Conservation (phyloP, 805 yeast genomes). For the Spathaspora gorwiae region DNA sequence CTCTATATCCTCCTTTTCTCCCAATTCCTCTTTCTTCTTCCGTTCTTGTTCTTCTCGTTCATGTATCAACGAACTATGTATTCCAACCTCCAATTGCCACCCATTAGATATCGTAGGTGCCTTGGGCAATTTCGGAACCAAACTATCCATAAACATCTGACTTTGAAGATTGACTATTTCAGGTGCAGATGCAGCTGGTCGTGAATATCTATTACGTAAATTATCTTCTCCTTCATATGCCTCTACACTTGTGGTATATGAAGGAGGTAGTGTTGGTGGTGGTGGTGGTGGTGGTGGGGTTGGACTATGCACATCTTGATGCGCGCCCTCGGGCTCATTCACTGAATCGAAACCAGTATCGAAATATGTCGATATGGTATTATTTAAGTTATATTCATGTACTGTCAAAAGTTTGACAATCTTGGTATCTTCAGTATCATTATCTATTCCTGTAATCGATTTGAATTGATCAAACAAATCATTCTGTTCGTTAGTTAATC, state of each 20-base stretch:
- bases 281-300: constrained; percentile 1
- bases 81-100: constrained; percentile 43
- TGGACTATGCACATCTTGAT: background rate
- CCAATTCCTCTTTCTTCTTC: constrained; percentile 2
- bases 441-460: constrained; percentile 19
- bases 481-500: constrained; percentile 1
- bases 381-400: constrained; percentile 58
- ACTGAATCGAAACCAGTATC: constrained; percentile 41
- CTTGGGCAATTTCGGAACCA: constrained; percentile 35
- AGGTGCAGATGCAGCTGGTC: background rate
- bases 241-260: constrained; percentile 4
- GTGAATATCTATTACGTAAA: constrained; percentile 6
- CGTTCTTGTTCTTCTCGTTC: constrained; percentile 4
- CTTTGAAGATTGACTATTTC: constrained; percentile 19
- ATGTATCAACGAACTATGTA: constrained; percentile 27
- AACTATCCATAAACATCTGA: constrained; percentile 17
- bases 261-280: background rate
- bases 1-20: constrained; percentile 1
- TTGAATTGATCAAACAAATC: constrained; percentile 14
- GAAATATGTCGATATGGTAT: constrained; percentile 56
- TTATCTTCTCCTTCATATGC: constrained; percentile 19
- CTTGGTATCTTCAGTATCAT: constrained; percentile 43
- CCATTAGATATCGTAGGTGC: constrained; percentile 36
- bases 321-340: constrained; percentile 2
- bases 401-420: constrained; percentile 44